A percentile compares a stretch with the other conserved stretches of the same genome.
These are phyloP conservation scores for Trifolium fragiferum DNA, from an alignment of 306 rosid species.

Conservation along the genomic window DNA sequence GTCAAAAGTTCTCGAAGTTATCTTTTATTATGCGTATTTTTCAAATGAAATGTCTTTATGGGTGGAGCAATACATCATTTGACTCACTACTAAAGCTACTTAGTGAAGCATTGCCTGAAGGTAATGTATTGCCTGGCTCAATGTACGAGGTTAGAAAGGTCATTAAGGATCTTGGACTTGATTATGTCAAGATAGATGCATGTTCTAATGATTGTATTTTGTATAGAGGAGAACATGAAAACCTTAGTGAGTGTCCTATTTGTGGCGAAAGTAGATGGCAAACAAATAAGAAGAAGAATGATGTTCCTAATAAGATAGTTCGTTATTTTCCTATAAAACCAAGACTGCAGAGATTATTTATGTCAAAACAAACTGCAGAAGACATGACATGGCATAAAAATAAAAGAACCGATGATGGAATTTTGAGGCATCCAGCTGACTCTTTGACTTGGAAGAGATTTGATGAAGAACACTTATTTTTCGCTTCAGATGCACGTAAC, in stretches of 20 bases:
- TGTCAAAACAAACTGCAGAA: constrained; percentile 15
- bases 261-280: background rate
- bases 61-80: constrained; percentile 5
- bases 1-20: background rate
- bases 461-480: background rate
- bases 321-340: background rate
- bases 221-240: background rate
- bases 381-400: constrained; percentile 8
- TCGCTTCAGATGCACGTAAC: background rate
- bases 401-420: background rate
- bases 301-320: background rate
- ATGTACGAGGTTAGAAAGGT: background rate
- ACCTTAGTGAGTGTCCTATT: background rate
- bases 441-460: background rate
- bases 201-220: background rate
- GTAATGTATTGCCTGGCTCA: background rate
- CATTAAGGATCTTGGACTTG: constrained; percentile 17
- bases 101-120: background rate
- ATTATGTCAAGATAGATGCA: constrained; percentile 19
- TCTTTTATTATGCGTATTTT: constrained; percentile 2
- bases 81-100: background rate
- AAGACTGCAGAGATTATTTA: background rate
- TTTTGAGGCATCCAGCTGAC: background rate
- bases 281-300: background rate
- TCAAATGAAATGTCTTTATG: constrained; percentile 15